phyloP scores from a whole-genome alignment of 176 grass and related monocot species.

The Poa pratensis region DNA sequence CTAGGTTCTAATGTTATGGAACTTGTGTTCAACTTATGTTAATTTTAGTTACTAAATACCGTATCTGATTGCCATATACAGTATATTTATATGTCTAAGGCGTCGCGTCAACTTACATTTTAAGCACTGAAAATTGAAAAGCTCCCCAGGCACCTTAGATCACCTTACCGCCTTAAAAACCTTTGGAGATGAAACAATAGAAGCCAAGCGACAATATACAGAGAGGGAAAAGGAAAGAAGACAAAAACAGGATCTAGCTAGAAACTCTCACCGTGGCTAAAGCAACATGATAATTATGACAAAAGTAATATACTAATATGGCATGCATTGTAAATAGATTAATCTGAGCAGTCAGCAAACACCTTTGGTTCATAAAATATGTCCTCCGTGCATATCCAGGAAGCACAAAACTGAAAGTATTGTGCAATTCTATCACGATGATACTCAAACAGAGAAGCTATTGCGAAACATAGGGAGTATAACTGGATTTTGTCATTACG shows the following conservation, averaged over 20 bases:
- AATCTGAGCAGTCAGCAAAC: conserved; percentile 6
- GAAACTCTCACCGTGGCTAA: background rate
- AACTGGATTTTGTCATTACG: conserved; percentile 12
- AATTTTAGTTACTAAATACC: no score
- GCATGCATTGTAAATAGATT: background rate
- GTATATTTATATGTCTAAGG: background rate
- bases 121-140: background rate
- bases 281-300: background rate
- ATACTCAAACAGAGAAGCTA: background rate
- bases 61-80: no score
- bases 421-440: background rate
- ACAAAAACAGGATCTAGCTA: background rate
- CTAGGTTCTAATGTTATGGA: no score
- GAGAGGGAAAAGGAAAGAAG: conserved; percentile 6
- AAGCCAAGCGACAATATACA: conserved; percentile 1
- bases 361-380: background rate
- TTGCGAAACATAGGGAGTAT: background rate
- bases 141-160: background rate
- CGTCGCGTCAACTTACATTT: background rate
- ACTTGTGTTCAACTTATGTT: no score
- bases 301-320: background rate
- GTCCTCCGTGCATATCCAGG: background rate
- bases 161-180: background rate
- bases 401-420: conserved; percentile 21
- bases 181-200: conserved; percentile 2